Evolutionary conservation across 768 basidiomycete genomes (phyloP).

Genomic region (Coprinopsis sp.): DNA sequence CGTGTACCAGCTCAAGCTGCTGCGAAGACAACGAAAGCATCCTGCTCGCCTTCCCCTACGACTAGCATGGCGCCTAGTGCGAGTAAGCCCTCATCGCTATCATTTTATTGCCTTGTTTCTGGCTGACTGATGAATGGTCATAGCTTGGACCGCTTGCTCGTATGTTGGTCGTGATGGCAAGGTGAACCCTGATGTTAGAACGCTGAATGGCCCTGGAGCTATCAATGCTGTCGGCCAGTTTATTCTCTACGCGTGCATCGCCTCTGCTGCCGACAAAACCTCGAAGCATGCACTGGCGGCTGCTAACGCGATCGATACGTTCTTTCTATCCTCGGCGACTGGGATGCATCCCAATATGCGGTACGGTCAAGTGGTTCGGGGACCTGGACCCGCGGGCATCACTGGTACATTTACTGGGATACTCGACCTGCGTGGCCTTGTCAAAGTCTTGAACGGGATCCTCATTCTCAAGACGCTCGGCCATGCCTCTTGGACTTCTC

Average conservation of each 20-base stretch:
- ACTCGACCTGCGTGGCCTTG: constrained; percentile 46
- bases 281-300: constrained; percentile 32
- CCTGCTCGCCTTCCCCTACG: constrained; percentile 49
- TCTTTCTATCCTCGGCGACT: constrained; percentile 41
- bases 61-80: constrained; percentile 44
- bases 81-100: constrained; percentile 42
- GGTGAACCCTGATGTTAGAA: constrained; percentile 52
- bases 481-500: constrained; percentile 39
- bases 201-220: constrained; percentile 36
- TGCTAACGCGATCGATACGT: constrained; percentile 35
- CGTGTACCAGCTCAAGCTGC: constrained; percentile 29
- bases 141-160: constrained; percentile 38
- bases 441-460: constrained; percentile 47
- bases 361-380: constrained; percentile 51
- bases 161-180: constrained; percentile 49
- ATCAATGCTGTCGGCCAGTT: constrained; percentile 39
- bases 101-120: background rate
- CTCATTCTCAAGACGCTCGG: constrained; percentile 31
- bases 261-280: constrained; percentile 32
- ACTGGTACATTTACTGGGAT: constrained; percentile 50
- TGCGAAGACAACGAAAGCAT: constrained; percentile 23
- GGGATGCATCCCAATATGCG: constrained; percentile 52
- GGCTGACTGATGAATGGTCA: constrained; percentile 1
- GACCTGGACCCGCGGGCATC: constrained; percentile 38
- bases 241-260: constrained; percentile 41